A percentile compares a stretch with the other conserved stretches of the same genome.
These are phyloP conservation scores for Lindgomyces ingoldianus DNA, from an alignment of 495 filamentous ascomycete species.

Conservation along the genomic window DNA sequence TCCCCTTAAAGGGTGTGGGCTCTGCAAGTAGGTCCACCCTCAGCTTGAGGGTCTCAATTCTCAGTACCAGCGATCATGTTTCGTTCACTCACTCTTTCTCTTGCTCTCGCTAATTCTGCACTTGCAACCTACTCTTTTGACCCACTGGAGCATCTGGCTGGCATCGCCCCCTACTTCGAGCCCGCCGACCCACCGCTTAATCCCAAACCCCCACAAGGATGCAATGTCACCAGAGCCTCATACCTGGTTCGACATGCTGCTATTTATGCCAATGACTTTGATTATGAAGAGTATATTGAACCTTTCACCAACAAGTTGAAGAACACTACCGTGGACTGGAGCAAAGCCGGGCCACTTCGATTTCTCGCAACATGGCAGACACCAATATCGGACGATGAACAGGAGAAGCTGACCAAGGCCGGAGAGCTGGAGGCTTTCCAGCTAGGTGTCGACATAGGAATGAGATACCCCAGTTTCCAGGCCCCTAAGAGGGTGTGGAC, in stretches of 20 bases:
- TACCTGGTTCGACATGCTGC: constrained; percentile 53
- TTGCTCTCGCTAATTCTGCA: constrained; percentile 22
- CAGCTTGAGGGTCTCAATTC: no score
- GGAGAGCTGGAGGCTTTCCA: constrained; percentile 50
- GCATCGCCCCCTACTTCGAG: constrained; percentile 54
- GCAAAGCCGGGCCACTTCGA: constrained; percentile 39
- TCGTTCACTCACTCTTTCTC: constrained; percentile 26
- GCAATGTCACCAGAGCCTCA: constrained; percentile 46
- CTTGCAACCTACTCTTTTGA: constrained; percentile 48
- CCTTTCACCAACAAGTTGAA: constrained; percentile 51
- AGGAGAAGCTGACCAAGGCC: constrained; percentile 48
- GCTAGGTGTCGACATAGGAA: constrained; percentile 41
- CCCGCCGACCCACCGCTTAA: constrained; percentile 48
- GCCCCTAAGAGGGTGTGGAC: constrained; percentile 52
- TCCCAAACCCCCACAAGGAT: constrained; percentile 44
- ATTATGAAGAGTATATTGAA: constrained; percentile 52
- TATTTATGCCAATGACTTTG: constrained; percentile 54
- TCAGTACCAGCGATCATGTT: constrained; percentile 25
- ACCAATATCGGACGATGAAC: constrained; percentile 49
- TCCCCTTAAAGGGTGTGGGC: background rate
- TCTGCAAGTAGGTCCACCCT: background rate
- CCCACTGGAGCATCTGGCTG: constrained; percentile 53
- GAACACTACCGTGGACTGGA: constrained; percentile 44
- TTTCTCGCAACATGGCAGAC: constrained; percentile 49
- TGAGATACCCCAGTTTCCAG: constrained; percentile 49